A percentile compares a stretch with the other conserved stretches of the same genome.
Evolutionary conservation across 2,329 filamentous ascomycete genomes (phyloP).

Genomic region (Scedosporium boydii): DNA sequence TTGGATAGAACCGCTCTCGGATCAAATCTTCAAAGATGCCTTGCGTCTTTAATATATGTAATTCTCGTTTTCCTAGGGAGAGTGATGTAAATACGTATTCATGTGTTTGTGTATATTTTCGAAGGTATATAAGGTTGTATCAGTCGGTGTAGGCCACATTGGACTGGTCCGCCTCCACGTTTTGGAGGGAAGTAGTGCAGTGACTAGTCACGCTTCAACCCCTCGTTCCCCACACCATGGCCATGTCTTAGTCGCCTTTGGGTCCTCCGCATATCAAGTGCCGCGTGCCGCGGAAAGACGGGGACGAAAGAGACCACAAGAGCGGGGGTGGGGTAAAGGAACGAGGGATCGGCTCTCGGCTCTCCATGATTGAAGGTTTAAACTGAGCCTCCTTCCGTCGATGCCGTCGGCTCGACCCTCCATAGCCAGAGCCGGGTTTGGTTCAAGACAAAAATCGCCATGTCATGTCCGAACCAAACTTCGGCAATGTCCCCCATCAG

Average conservation of each 20-base stretch:
- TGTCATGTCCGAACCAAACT: too few species aligned
- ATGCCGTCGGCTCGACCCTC: too few species aligned
- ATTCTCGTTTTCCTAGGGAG: neutral
- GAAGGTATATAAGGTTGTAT: neutral
- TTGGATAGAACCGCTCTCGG: neutral
- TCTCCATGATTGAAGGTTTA: too few species aligned
- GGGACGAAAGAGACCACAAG: neutral
- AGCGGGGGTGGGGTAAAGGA: neutral
- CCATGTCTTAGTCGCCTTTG: neutral
- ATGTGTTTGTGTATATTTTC: neutral
- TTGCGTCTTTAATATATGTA: neutral
- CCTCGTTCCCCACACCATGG: neutral
- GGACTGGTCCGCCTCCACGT: neutral
- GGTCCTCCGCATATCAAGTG: neutral
- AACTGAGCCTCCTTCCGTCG: too few species aligned
- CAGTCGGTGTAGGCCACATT: neutral
- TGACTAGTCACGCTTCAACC: neutral
- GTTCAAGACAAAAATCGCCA: too few species aligned
- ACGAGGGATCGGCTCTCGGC: too few species aligned
- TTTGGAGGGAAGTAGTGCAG: neutral
- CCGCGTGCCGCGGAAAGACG: conserved; percentile 2
- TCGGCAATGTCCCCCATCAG: too few species aligned
- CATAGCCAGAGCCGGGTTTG: too few species aligned
- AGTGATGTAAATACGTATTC: neutral
- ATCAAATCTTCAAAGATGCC: neutral